These are phyloP conservation scores for Rhexocercosporidium sp. DNA, from an alignment of 2,329 filamentous ascomycete genomes.

Conservation along the genomic window DNA sequence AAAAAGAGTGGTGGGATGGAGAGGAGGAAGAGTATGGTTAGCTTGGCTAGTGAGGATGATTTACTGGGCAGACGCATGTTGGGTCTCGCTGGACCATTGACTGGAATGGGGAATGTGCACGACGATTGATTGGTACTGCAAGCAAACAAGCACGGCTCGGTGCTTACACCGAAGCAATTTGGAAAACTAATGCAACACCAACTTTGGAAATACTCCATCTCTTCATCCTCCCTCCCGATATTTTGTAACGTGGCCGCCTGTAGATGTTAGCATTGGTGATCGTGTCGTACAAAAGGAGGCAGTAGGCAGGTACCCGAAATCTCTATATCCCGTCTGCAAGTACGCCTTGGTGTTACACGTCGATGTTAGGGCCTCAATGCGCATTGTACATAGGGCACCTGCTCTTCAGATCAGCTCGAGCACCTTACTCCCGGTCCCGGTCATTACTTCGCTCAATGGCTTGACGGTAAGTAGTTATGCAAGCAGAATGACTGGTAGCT, in stretches of 20 bases:
- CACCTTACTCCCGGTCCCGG: too few species aligned
- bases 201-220: neutral
- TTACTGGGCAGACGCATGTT: slow-evolving; percentile 60
- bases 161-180: neutral
- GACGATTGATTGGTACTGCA: slow-evolving; percentile 27
- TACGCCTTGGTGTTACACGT: neutral
- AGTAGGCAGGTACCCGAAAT: neutral
- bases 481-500: too few species aligned
- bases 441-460: too few species aligned
- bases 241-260: neutral
- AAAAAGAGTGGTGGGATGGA: slow-evolving; percentile 25
- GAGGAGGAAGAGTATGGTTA: slow-evolving; percentile 54
- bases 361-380: neutral
- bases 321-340: neutral
- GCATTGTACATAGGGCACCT: too few species aligned
- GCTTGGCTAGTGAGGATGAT: slow-evolving; percentile 61
- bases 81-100: slow-evolving; percentile 57
- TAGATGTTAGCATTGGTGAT: neutral
- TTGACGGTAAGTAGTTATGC: too few species aligned
- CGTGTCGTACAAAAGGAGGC: neutral
- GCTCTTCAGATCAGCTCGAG: too few species aligned
- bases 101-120: slow-evolving; percentile 44
- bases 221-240: neutral
- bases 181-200: neutral
- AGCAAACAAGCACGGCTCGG: neutral